Base-by-base conservation (phyloP, 2,329 filamentous ascomycete genomes). In the Penicillium freii region DNA sequence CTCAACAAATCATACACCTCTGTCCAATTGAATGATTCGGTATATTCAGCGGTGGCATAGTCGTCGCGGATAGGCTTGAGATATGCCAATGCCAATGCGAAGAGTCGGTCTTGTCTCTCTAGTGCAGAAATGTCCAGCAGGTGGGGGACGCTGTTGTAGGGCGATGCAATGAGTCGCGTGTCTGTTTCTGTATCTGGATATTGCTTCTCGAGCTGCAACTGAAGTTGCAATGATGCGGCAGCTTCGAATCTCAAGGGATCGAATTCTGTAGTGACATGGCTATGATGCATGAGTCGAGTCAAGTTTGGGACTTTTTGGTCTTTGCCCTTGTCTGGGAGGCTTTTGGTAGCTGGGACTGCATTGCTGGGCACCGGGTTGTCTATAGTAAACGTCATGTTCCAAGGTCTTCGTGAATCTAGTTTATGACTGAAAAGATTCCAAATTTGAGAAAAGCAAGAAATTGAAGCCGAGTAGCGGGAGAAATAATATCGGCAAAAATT, bases 11-110 rank as follows among this genome's bases (percentile, higher is more conserved):
- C 74, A 33, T 75, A 71, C 11, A 94, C 78, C 15, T 91, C 81
- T 42, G 83, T 76, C 87, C 90, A 94, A 74, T 96, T 95, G 77
- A 96, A 92, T 0, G 86, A 86, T 2, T 87, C 82, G 4, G 79
- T 73, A 74, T 96, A 96, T 0, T 84, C 79, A 1, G 87, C 86
- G 1, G 86, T 92, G 56, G 91, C 90, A 75, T 95, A 96, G 70
- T 92, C 87, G 8, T 80, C 71, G 2, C 86, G 83, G 19, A 85
- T 77, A 38, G 85, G 84, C 58, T 78, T 79, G 63, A 96, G 80
- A 15, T 78, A 77, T 29, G 84, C 83, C 58, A 96, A 78, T 0
- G 91, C 89, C 58, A 85, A 81, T 5, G 91, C 87, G 53, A 96
- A 80, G 51, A 95, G 80, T 10, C 81, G 82, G 61, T 87, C 87